Percentiles rank a stretch among this genome's conserved stretches.
phyloP scores from a whole-genome alignment of 352 stramenopile genomes.

The Blastocystis sp. region DNA sequence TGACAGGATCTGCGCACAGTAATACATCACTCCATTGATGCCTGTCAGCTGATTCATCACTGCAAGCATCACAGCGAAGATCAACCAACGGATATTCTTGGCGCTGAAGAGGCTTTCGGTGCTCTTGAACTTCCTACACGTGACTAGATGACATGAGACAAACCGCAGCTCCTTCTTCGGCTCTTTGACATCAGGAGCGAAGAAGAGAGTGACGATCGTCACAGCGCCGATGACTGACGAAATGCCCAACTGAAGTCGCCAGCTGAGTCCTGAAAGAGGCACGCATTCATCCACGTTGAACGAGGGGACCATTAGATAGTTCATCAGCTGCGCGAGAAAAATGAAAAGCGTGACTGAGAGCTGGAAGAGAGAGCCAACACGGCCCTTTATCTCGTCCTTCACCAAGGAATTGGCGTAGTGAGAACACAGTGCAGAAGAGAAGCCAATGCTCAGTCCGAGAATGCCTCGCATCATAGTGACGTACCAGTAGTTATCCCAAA shows the following conservation, averaged over 20 bases:
- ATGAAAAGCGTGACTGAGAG: constrained; percentile 39
- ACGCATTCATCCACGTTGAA: constrained; percentile 11
- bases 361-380: constrained; percentile 37
- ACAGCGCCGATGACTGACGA: constrained; percentile 12
- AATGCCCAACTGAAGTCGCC: constrained; percentile 42
- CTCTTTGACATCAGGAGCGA: constrained; percentile 3
- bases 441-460: constrained; percentile 32
- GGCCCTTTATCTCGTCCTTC: constrained; percentile 29
- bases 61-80: constrained; percentile 44
- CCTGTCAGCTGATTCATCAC: constrained; percentile 61
- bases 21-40: constrained; percentile 60
- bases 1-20: constrained; percentile 18
- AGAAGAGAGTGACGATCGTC: constrained; percentile 7
- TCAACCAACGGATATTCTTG: constrained; percentile 48
- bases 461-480: constrained; percentile 2
- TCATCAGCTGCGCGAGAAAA: constrained; percentile 2
- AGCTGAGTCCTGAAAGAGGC: constrained; percentile 23
- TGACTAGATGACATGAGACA: neutral
- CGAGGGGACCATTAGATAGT: constrained; percentile 37
- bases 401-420: constrained; percentile 45
- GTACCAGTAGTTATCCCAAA: constrained; percentile 46
- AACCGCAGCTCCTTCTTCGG: neutral
- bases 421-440: constrained; percentile 36
- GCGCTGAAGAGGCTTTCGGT: neutral
- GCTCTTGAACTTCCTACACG: neutral